Percentiles rank a stretch among this genome's conserved stretches.
These are phyloP conservation scores for Paramecium caudatum DNA, from an alignment of 73 alveolate species.

Conservation along the genomic window DNA sequence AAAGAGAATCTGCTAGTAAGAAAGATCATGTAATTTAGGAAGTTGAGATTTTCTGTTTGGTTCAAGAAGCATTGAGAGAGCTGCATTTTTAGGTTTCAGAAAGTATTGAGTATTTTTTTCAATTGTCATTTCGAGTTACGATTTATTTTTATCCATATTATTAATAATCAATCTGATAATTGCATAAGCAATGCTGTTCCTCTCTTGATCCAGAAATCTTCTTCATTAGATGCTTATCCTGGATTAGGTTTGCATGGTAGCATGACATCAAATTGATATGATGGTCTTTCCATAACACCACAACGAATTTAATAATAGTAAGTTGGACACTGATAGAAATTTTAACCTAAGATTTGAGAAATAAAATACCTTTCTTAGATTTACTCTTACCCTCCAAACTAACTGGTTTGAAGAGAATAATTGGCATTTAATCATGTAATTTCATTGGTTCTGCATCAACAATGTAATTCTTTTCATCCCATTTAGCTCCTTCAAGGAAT, in stretches of 20 bases:
- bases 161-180: constrained; percentile 80
- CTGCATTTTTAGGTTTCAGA: neutral
- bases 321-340: constrained; percentile 92
- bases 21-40: neutral
- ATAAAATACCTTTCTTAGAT: constrained; percentile 71
- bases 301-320: constrained; percentile 93
- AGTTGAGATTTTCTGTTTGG: neutral
- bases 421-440: constrained; percentile 96
- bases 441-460: constrained; percentile 99
- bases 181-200: constrained; percentile 97
- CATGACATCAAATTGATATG: constrained; percentile 93
- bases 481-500: constrained; percentile 98
- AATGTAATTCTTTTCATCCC: constrained; percentile 97
- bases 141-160: too few species aligned
- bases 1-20: too few species aligned
- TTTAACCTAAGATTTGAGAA: constrained; percentile 19
- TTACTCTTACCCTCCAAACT: constrained; percentile 71
- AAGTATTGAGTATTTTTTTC: too few species aligned
- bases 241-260: constrained; percentile 80
- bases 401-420: constrained; percentile 92
- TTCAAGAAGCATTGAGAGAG: neutral
- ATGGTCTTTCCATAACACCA: constrained; percentile 95
- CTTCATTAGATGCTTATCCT: constrained; percentile 81
- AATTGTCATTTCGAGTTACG: too few species aligned
- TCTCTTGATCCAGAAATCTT: constrained; percentile 97